Conservation (phyloP, 2,329 filamentous ascomycete genomes). For the Bipolaris victoriae region DNA sequence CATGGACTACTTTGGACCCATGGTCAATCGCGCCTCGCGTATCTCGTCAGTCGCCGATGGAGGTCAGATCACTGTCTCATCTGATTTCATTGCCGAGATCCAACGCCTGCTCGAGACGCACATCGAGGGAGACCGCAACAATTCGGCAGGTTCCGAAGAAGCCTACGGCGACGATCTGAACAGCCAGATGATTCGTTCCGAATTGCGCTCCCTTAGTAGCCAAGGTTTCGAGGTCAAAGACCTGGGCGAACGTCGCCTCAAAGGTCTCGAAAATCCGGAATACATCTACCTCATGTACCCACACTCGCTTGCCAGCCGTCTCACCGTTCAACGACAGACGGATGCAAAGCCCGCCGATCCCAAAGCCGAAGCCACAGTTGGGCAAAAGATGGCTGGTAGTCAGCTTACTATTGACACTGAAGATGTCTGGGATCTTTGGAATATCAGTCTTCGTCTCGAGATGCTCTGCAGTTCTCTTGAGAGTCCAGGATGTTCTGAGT, state of each 20-base stretch:
- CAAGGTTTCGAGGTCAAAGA: slow-evolving; percentile 98
- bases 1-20: slow-evolving; percentile 99
- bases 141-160: slow-evolving; percentile 73
- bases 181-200: slow-evolving; percentile 79
- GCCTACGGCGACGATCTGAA: slow-evolving; percentile 76
- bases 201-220: slow-evolving; percentile 83
- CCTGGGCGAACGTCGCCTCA: slow-evolving; percentile 91
- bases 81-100: slow-evolving; percentile 96
- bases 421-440: slow-evolving; percentile 88
- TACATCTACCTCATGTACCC: slow-evolving; percentile 95
- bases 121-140: slow-evolving; percentile 78
- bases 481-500: slow-evolving; percentile 63
- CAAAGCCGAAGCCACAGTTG: slow-evolving; percentile 56
- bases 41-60: slow-evolving; percentile 95
- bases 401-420: slow-evolving; percentile 81
- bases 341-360: slow-evolving; percentile 49
- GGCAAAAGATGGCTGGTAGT: slow-evolving; percentile 66
- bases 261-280: slow-evolving; percentile 96
- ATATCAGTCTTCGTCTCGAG: slow-evolving; percentile 84
- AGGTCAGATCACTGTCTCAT: slow-evolving; percentile 94
- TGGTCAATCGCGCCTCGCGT: slow-evolving; percentile 96
- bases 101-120: slow-evolving; percentile 88
- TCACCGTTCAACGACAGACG: slow-evolving; percentile 68
- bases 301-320: slow-evolving; percentile 81
- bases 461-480: slow-evolving; percentile 93